Evolutionary conservation across 2,329 filamentous ascomycete species (phyloP), one percentile per base, ranked within the genome.

Genomic region (Hansfordia pulvinata): DNA sequence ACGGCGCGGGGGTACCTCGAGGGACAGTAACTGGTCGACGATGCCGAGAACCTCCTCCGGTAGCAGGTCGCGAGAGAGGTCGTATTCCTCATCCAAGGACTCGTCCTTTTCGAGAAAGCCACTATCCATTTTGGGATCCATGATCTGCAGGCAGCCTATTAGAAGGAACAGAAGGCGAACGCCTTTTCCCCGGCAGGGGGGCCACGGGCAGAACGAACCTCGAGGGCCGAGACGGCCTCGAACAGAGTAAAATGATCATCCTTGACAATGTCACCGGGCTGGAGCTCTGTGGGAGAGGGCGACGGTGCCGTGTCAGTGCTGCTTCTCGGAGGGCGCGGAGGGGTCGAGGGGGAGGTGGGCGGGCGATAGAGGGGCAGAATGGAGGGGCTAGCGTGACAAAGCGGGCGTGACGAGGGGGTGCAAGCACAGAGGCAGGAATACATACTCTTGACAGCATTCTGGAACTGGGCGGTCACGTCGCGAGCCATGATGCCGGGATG

Each of bases 41-140:
- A 98, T 84, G 17, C 90, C 88, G 28, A 98, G 58, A 1, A 93
- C 71, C 51, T 98, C 78, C 39, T 79, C 72, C 1, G 84, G 80
- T 10, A 76, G 60, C 20, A 93, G 56, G 6, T 68, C 58, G 24
- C 64, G 61, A 22, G 69, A 58, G 20, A 85, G 70, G 43, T 93
- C 77, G 50, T 88, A 93, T 26, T 80, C 68, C 35, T 88, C 78
- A 32, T 93, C 82, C 18, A 88, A 68, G n/a, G 75, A 73, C 43
- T 93, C 83, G 17, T 76, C 80, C 6, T 78, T 71, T 12, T 72
- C 65, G 6, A 92, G 61, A 37, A 78, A 85, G 16, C 90, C 90
- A 46, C 84, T 94, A 52, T 98, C 90, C 90, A 98, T 98, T 55
- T 96, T 98, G 1, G 82, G 76, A 46, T 98, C 90, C 83, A 94